These are phyloP conservation scores for Ganoderma boninense DNA, from an alignment of 1,284 basidiomycete genomes.

Conservation along the genomic window DNA sequence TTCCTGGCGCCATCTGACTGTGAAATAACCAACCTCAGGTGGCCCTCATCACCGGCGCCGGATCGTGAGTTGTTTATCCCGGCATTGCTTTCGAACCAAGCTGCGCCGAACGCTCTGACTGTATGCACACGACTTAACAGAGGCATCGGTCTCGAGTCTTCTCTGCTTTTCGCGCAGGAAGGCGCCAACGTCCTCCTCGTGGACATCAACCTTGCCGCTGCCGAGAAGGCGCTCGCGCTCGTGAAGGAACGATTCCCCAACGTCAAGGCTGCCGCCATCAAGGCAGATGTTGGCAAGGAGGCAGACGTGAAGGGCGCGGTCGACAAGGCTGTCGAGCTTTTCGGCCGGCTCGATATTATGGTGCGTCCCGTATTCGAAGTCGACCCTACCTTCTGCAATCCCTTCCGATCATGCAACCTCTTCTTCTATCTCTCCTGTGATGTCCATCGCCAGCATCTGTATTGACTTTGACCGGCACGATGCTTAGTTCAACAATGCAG, in stretches of 20 bases:
- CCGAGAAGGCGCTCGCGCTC: conserved; percentile 72
- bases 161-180: conserved; percentile 92
- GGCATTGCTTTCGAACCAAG: not conserved
- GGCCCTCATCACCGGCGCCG: conserved; percentile 85
- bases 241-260: conserved; percentile 76
- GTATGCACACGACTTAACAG: conserved; percentile 46
- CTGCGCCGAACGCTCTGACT: conserved; percentile 10
- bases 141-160: conserved; percentile 94
- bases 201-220: conserved; percentile 86
- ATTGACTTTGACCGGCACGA: not conserved
- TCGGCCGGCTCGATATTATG: conserved; percentile 93
- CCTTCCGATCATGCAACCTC: not conserved
- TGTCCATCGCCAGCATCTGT: not conserved
- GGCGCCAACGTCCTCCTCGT: conserved; percentile 89
- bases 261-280: conserved; percentile 76
- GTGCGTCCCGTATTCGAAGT: conserved; percentile 51
- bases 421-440: not conserved
- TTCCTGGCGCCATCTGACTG: conserved; percentile 19
- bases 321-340: conserved; percentile 81
- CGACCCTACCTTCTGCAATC: not conserved
- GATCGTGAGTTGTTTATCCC: conserved; percentile 67
- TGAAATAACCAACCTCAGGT: conserved; percentile 51
- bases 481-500: conserved; percentile 88
- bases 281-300: conserved; percentile 91
- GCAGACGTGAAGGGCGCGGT: conserved; percentile 85